A percentile compares a stretch with the other conserved stretches of the same genome.
These are phyloP conservation scores for Blechomonas ayalai DNA, from an alignment of 208 protist genomes.

Conservation along the genomic window DNA sequence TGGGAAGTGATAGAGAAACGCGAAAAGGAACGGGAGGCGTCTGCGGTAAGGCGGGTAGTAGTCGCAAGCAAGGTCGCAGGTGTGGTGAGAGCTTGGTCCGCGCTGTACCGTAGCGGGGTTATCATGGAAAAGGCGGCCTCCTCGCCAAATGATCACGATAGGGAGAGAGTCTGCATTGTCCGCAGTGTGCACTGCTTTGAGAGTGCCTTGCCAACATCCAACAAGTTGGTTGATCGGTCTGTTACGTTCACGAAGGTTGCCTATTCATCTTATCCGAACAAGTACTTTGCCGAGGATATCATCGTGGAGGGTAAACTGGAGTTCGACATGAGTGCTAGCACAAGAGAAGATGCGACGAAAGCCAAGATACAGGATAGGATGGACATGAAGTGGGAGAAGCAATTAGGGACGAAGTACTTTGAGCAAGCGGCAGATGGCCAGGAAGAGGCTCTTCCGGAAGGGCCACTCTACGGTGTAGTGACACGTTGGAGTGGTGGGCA, in stretches of 20 bases:
- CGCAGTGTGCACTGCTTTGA: conserved; percentile 71
- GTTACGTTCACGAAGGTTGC: conserved; percentile 65
- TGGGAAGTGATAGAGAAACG: conserved; percentile 27
- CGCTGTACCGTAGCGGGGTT: conserved; percentile 70
- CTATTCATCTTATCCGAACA: conserved; percentile 39
- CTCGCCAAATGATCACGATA: not conserved
- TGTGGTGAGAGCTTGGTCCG: conserved; percentile 63
- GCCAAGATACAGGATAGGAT: conserved; percentile 25
- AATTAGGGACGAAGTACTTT: not conserved
- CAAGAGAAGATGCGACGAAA: conserved; percentile 26
- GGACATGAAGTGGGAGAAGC: conserved; percentile 13
- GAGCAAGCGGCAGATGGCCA: not conserved
- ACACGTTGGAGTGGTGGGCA: conserved; percentile 86
- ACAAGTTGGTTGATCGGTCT: conserved; percentile 46
- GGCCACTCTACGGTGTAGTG: conserved; percentile 68
- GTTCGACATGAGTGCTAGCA: conserved; percentile 37
- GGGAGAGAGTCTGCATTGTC: conserved; percentile 47
- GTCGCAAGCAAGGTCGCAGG: conserved; percentile 21
- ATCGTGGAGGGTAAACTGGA: conserved; percentile 29
- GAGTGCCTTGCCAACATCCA: conserved; percentile 66
- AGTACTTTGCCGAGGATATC: conserved; percentile 73
- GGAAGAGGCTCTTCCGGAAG: conserved; percentile 20
- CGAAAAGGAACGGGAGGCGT: conserved; percentile 11
- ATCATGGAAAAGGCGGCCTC: conserved; percentile 24
- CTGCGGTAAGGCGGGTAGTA: conserved; percentile 23